Conservation (phyloP, 2,329 filamentous ascomycete genomes). For the Penicillium occitanis region DNA sequence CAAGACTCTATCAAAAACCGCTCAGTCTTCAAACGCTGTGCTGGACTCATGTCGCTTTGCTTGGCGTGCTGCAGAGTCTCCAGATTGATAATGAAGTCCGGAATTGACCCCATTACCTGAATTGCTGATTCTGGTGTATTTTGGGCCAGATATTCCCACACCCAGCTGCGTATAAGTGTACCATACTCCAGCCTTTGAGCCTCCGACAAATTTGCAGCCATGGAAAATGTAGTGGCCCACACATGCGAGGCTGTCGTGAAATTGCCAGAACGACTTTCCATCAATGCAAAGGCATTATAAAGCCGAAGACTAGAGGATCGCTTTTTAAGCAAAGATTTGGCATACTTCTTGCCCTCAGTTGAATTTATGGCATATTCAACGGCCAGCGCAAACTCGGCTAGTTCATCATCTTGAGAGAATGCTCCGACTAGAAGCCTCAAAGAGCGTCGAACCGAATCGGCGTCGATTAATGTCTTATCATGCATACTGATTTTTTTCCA, state of each 20-base stretch:
- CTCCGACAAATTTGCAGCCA: constrained; percentile 48
- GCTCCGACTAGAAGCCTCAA: constrained; percentile 59
- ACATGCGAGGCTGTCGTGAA: constrained; percentile 61
- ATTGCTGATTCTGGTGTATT: constrained; percentile 39
- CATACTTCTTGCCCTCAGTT: constrained; percentile 62
- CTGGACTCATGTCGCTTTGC: constrained; percentile 29
- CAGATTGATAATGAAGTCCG: constrained; percentile 38
- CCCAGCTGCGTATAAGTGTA: constrained; percentile 61
- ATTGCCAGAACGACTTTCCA: constrained; percentile 64
- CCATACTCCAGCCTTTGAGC: constrained; percentile 40
- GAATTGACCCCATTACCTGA: constrained; percentile 42
- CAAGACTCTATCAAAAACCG: constrained; percentile 53
- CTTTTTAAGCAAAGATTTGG: constrained; percentile 71
- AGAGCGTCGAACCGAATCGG: constrained; percentile 52
- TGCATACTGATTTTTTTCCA: constrained; percentile 32
- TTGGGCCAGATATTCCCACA: constrained; percentile 65
- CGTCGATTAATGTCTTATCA: constrained; percentile 39
- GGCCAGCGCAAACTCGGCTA: constrained; percentile 71
- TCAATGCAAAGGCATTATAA: constrained; percentile 76
- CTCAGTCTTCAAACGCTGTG: constrained; percentile 39
- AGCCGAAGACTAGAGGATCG: constrained; percentile 63
- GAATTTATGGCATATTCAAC: constrained; percentile 61
- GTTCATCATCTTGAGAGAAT: constrained; percentile 45
- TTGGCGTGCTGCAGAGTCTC: constrained; percentile 25
- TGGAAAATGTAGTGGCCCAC: constrained; percentile 65